Evolutionary conservation across 140 eudicot species (phyloP).

Genomic region (Flaveria floridana): DNA sequence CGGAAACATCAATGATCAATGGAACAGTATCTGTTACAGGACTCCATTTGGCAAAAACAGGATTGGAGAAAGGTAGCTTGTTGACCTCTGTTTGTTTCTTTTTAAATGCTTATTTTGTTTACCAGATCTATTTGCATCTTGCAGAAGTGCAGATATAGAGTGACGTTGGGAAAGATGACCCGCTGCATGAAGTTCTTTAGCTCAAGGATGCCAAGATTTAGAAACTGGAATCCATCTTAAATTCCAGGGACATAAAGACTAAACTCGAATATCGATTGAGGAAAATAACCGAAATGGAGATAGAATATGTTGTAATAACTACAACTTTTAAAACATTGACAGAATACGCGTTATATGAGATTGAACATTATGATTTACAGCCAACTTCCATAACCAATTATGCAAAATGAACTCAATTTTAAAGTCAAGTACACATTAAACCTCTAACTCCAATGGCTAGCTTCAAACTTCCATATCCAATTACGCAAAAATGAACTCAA

Average conservation of each 20-base stretch:
- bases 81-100: background rate
- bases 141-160: slow-evolving; percentile 60
- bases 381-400: slow-evolving; percentile 4
- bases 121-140: slow-evolving; percentile 1
- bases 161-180: slow-evolving; percentile 45
- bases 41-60: too few relatives aligned
- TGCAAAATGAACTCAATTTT: background rate
- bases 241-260: slow-evolving; percentile 34
- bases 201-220: slow-evolving; percentile 43
- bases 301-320: slow-evolving; percentile 47
- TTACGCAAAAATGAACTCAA: too few relatives aligned
- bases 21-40: too few relatives aligned
- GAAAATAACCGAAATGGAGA: slow-evolving; percentile 49
- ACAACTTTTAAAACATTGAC: slow-evolving; percentile 38
- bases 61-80: too few relatives aligned
- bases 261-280: slow-evolving; percentile 50
- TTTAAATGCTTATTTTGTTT: background rate
- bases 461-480: too few relatives aligned
- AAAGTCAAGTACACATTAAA: background rate
- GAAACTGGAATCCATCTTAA: slow-evolving; percentile 41
- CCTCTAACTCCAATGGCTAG: too few relatives aligned
- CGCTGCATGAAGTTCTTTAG: slow-evolving; percentile 29
- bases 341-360: slow-evolving; percentile 30
- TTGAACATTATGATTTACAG: slow-evolving; percentile 37
- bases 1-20: too few relatives aligned